phyloP scores from a whole-genome alignment of 73 alveolate species.

The Symbiodinium natans region DNA sequence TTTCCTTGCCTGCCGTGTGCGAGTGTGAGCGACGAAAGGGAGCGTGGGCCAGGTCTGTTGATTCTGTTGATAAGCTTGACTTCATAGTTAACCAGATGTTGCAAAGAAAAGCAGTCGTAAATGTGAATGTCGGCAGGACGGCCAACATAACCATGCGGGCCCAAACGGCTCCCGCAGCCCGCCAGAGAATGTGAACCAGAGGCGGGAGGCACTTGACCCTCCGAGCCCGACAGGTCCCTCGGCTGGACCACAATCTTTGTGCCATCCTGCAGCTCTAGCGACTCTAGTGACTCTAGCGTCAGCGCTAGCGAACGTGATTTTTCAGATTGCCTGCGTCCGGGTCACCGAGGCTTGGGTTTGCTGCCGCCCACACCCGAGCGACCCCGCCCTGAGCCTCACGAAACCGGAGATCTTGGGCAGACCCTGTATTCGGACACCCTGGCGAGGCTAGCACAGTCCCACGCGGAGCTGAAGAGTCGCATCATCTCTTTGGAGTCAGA shows the following conservation, averaged over 20 bases:
- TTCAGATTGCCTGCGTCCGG: not conserved
- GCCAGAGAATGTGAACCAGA: not conserved
- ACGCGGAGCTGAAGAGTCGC: constrained; percentile 75
- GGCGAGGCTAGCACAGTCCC: constrained; percentile 71
- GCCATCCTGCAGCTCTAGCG: too few species aligned
- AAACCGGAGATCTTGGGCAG: not conserved
- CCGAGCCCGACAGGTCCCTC: not conserved
- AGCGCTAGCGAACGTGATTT: too few species aligned
- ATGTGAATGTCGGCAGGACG: too few species aligned
- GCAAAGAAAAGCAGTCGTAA: too few species aligned
- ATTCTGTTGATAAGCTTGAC: too few species aligned
- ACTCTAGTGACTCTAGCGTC: too few species aligned
- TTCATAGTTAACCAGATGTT: too few species aligned
- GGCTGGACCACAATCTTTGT: not conserved
- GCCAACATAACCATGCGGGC: too few species aligned
- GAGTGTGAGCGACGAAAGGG: too few species aligned
- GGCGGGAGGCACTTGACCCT: not conserved
- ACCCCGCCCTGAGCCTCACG: not conserved
- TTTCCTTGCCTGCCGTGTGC: too few species aligned
- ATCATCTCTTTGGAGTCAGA: constrained; percentile 55
- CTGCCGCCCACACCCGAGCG: constrained; percentile 22
- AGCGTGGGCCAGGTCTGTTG: too few species aligned
- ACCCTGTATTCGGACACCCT: constrained; percentile 51
- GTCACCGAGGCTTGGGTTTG: not conserved
- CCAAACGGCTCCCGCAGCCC: not conserved